A percentile compares a stretch with the other conserved stretches of the same genome.
phyloP scores from a whole-genome alignment of 306 rosid species.

The Sesbania bispinosa region DNA sequence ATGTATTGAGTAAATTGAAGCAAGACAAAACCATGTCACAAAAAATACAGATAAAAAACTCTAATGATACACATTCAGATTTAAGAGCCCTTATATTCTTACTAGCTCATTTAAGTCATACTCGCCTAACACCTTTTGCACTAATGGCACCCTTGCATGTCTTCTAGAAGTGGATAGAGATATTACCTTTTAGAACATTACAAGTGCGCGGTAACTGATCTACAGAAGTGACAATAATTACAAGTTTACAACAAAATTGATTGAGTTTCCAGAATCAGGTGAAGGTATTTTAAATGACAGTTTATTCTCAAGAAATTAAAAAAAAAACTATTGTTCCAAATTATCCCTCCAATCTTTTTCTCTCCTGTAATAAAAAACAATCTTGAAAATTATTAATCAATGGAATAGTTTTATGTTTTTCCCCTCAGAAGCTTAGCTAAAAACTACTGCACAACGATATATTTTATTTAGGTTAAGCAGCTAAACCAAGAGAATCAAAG shows the following conservation, averaged over 20 bases:
- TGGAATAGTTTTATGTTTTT: neutral
- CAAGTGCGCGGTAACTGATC: neutral
- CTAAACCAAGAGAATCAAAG: neutral
- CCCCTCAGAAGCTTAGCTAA: neutral
- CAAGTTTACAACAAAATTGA: neutral
- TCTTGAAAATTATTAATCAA: neutral
- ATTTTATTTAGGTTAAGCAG: neutral
- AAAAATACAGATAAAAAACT: neutral
- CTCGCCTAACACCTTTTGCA: neutral
- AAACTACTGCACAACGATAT: neutral
- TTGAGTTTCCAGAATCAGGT: neutral
- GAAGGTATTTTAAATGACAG: neutral
- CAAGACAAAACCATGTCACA: neutral
- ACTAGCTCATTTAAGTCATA: too few species aligned
- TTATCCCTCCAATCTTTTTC: neutral
- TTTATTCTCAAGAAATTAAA: neutral
- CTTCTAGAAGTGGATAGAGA: neutral
- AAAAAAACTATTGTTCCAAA: neutral
- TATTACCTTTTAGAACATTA: neutral
- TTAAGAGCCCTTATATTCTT: neutral
- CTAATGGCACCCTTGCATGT: neutral
- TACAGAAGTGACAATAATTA: neutral
- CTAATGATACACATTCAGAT: neutral
- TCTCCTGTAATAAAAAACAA: neutral
- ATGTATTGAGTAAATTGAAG: neutral